Evolutionary conservation across 164 flowering plant genomes (phyloP).

Genomic region (Amborella trichopoda): DNA sequence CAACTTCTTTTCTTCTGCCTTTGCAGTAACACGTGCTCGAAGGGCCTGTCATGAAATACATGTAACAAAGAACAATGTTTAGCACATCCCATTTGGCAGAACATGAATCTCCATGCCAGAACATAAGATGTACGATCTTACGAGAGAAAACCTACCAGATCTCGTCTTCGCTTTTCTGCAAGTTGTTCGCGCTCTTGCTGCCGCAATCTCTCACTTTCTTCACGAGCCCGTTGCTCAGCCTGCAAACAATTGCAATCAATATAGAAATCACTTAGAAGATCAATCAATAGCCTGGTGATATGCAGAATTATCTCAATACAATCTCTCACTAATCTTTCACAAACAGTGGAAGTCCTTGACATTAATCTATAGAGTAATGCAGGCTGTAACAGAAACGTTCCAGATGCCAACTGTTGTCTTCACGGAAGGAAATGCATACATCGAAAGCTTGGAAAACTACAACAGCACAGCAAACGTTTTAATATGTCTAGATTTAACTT

Average conservation of each 20-base stretch:
- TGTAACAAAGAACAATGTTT: neutral
- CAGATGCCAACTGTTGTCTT: too few relatives aligned
- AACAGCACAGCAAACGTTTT: too few relatives aligned
- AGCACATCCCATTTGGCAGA: neutral
- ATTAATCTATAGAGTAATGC: too few relatives aligned
- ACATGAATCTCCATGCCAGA: neutral
- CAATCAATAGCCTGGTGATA: too few relatives aligned
- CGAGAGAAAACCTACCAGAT: slow-evolving; percentile 52
- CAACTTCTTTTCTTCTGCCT: slow-evolving; percentile 95
- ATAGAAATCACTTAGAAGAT: too few relatives aligned
- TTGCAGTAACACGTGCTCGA: slow-evolving; percentile 91
- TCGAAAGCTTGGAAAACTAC: too few relatives aligned
- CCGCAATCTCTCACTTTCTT: slow-evolving; percentile 91
- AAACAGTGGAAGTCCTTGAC: too few relatives aligned
- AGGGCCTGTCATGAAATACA: slow-evolving; percentile 40
- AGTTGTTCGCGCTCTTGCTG: slow-evolving; percentile 92
- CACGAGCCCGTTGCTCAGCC: slow-evolving; percentile 97
- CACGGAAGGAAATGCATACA: too few relatives aligned
- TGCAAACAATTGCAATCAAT: slow-evolving; percentile 16
- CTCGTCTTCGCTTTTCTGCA: slow-evolving; percentile 85
- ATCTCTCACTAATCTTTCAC: too few relatives aligned
- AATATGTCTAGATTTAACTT: too few relatives aligned
- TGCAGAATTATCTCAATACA: too few relatives aligned
- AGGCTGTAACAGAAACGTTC: too few relatives aligned
- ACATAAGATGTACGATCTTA: neutral